These are phyloP conservation scores for Prunus mume DNA, from an alignment of 306 rosid species.

Conservation along the genomic window DNA sequence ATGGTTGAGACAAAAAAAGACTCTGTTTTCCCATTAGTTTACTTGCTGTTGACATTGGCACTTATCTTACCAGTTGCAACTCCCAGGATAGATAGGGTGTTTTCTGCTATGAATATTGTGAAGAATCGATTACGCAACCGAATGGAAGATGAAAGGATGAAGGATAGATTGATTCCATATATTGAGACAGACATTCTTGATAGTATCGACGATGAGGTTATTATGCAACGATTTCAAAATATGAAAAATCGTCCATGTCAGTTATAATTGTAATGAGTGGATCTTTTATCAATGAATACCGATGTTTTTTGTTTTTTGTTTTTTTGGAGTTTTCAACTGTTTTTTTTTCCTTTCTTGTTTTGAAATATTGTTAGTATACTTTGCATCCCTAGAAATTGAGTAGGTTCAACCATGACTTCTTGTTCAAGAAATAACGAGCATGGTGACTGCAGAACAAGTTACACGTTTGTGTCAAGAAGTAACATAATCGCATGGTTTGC, in stretches of 20 bases:
- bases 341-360: background rate
- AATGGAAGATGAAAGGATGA: background rate
- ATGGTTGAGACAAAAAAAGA: constrained; percentile 1
- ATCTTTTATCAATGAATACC: background rate
- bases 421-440: background rate
- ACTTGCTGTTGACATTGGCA: background rate
- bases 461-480: background rate
- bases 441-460: background rate
- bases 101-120: background rate
- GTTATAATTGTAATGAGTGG: background rate
- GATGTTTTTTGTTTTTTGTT: background rate
- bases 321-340: background rate
- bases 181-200: constrained; percentile 12
- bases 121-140: background rate
- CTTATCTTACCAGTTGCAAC: background rate
- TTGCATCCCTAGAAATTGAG: background rate
- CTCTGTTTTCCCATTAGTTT: background rate
- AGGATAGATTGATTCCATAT: background rate
- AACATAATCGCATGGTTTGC: background rate
- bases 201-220: background rate
- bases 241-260: background rate
- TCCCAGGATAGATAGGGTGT: background rate
- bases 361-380: background rate
- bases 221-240: background rate
- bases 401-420: background rate